These are phyloP conservation scores for Microcera coccophila DNA, from an alignment of 2,329 filamentous ascomycete genomes.

Conservation along the genomic window DNA sequence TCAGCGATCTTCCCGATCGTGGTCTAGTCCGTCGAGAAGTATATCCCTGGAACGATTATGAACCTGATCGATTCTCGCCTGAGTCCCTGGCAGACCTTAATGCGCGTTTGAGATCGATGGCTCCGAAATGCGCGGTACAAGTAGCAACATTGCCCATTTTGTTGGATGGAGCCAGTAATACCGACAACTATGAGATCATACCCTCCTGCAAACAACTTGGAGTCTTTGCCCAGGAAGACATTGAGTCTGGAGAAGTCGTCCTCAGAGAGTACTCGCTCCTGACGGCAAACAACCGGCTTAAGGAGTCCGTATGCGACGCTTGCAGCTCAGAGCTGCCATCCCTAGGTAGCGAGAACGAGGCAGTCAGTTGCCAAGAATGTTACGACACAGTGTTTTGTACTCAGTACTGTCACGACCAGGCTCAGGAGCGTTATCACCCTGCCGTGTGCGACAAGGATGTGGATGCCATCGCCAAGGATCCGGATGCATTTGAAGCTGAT, in stretches of 20 bases:
- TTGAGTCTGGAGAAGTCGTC: constrained; percentile 70
- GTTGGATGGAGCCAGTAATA: constrained; percentile 50
- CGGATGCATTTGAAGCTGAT: constrained; percentile 55
- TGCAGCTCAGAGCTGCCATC: constrained; percentile 72
- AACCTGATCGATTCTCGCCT: constrained; percentile 66
- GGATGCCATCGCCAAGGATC: constrained; percentile 62
- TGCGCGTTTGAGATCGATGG: constrained; percentile 60
- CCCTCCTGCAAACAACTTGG: constrained; percentile 74
- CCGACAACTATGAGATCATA: constrained; percentile 46
- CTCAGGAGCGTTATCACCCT: constrained; percentile 59
- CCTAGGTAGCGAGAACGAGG: constrained; percentile 43
- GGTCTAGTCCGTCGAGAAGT: constrained; percentile 66
- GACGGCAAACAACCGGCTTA: constrained; percentile 82
- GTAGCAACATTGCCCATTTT: constrained; percentile 73
- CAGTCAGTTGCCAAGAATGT: constrained; percentile 58
- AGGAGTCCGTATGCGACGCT: constrained; percentile 84
- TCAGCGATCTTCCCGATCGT: constrained; percentile 61
- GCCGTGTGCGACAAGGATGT: constrained; percentile 64
- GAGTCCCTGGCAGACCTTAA: constrained; percentile 72
- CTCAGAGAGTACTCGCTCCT: constrained; percentile 80
- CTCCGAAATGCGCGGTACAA: constrained; percentile 77
- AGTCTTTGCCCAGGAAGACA: constrained; percentile 81
- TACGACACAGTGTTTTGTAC: constrained; percentile 65
- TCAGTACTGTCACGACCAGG: constrained; percentile 54
- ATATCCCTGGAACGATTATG: constrained; percentile 66